Conservation (phyloP, 441 rosid species). For the Populus hybrid region DNA sequence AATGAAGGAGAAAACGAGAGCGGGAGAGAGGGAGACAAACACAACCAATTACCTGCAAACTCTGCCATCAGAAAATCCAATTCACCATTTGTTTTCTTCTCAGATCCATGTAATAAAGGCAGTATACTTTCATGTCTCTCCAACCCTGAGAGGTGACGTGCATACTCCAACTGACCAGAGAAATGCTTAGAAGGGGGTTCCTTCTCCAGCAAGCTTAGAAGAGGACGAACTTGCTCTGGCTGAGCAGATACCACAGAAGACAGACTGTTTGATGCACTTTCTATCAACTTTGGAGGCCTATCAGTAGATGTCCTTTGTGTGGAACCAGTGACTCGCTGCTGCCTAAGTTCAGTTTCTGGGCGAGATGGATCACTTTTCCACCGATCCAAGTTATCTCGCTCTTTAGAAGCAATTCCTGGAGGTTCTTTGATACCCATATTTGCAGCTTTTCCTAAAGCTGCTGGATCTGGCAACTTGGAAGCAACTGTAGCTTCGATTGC, state of each 20-base stretch:
- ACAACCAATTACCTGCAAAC: constrained; percentile 65
- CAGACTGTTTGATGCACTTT: constrained; percentile 60
- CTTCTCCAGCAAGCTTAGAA: constrained; percentile 96
- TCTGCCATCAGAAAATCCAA: constrained; percentile 87
- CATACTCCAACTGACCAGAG: constrained; percentile 91
- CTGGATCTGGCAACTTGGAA: constrained; percentile 35
- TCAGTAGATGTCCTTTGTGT: constrained; percentile 63
- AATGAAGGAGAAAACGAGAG: neutral
- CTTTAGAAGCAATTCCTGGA: constrained; percentile 29
- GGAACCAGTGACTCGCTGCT: constrained; percentile 45
- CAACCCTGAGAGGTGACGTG: constrained; percentile 68
- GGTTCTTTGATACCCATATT: constrained; percentile 32
- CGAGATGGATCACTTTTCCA: constrained; percentile 45
- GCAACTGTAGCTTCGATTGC: constrained; percentile 38
- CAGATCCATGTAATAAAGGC: constrained; percentile 82
- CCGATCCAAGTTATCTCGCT: constrained; percentile 38
- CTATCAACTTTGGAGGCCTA: constrained; percentile 65
- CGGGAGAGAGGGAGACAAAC: neutral
- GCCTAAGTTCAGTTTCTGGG: constrained; percentile 52
- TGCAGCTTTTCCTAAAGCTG: constrained; percentile 39
- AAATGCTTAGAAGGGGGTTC: constrained; percentile 88
- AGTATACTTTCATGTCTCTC: constrained; percentile 87
- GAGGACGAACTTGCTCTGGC: constrained; percentile 91
- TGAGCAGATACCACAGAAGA: constrained; percentile 39
- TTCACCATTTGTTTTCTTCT: constrained; percentile 85